Percentiles rank a stretch among this genome's conserved stretches.
phyloP scores from a whole-genome alignment of 208 protist genomes.

The Borovskyia barvae region DNA sequence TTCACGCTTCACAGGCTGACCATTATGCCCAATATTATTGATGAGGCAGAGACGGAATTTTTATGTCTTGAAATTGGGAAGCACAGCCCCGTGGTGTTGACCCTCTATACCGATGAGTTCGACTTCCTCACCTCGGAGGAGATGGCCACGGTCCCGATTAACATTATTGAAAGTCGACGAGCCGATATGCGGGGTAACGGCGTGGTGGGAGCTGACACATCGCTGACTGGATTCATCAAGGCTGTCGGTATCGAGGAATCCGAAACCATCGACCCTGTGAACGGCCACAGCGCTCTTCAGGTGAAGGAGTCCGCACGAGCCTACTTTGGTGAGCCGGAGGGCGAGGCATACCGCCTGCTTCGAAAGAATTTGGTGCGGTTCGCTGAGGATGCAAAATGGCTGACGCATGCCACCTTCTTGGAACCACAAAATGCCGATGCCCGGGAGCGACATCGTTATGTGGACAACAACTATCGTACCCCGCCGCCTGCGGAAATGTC shows the following conservation, averaged over 20 bases:
- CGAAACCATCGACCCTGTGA: constrained; percentile 38
- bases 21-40: constrained; percentile 5
- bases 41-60: constrained; percentile 31
- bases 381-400: constrained; percentile 33
- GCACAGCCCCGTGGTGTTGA: neutral
- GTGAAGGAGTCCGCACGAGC: constrained; percentile 26
- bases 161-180: constrained; percentile 36
- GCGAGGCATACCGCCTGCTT: constrained; percentile 47
- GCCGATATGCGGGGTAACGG: constrained; percentile 27
- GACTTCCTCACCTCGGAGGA: constrained; percentile 49
- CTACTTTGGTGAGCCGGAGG: constrained; percentile 65
- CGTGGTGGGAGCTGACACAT: constrained; percentile 22
- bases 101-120: constrained; percentile 25
- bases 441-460: constrained; percentile 23
- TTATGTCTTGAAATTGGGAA: neutral
- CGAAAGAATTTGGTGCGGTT: constrained; percentile 28
- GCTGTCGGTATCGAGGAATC: constrained; percentile 35
- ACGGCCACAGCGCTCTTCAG: constrained; percentile 26
- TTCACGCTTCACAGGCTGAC: too few species aligned
- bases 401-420: constrained; percentile 39
- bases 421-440: constrained; percentile 21
- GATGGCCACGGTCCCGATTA: constrained; percentile 24
- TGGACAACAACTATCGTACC: constrained; percentile 10
- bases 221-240: constrained; percentile 37
- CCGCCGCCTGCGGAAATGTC: neutral